Conservation (phyloP, 495 filamentous ascomycete species). For the Trichodelitschia bisporula region DNA sequence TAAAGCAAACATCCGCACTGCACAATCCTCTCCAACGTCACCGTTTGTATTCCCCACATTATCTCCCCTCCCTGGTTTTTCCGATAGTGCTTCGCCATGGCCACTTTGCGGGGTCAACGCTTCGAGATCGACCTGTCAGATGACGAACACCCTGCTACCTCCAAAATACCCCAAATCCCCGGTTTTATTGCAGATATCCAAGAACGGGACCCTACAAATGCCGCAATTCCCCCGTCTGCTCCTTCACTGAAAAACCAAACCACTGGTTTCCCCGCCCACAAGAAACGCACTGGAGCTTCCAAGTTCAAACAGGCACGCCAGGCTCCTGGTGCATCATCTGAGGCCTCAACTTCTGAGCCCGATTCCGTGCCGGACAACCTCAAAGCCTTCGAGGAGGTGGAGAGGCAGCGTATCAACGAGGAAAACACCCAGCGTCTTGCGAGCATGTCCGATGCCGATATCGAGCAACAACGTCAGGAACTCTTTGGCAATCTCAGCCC, state of each 20-base stretch:
- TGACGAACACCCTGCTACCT: not conserved
- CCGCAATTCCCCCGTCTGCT: slow-evolving; percentile 32
- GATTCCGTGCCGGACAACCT: too few species aligned
- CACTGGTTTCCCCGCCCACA: slow-evolving; percentile 72
- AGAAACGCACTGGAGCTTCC: slow-evolving; percentile 44
- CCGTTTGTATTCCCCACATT: too few species aligned
- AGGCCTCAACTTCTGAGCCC: too few species aligned
- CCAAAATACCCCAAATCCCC: too few species aligned
- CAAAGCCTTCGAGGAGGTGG: slow-evolving; percentile 19
- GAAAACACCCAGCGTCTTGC: slow-evolving; percentile 57
- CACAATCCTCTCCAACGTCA: too few species aligned
- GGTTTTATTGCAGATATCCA: slow-evolving; percentile 50
- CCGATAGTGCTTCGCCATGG: slow-evolving; percentile 3
- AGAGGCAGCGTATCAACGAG: slow-evolving; percentile 46
- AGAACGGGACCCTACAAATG: slow-evolving; percentile 33
- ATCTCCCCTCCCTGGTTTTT: too few species aligned
- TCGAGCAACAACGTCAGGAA: slow-evolving; percentile 50
- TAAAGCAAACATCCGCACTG: too few species aligned
- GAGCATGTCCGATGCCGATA: slow-evolving; percentile 60
- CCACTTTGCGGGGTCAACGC: not conserved
- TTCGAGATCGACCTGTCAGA: slow-evolving; percentile 1
- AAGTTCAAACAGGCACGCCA: slow-evolving; percentile 41
- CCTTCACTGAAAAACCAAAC: slow-evolving; percentile 29
- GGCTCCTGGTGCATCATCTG: too few species aligned
- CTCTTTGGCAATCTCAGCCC: slow-evolving; percentile 44